A percentile compares a stretch with the other conserved stretches of the same genome.
Conservation (phyloP, 1,139 yeast genomes). For the Protomyces inouyei region DNA sequence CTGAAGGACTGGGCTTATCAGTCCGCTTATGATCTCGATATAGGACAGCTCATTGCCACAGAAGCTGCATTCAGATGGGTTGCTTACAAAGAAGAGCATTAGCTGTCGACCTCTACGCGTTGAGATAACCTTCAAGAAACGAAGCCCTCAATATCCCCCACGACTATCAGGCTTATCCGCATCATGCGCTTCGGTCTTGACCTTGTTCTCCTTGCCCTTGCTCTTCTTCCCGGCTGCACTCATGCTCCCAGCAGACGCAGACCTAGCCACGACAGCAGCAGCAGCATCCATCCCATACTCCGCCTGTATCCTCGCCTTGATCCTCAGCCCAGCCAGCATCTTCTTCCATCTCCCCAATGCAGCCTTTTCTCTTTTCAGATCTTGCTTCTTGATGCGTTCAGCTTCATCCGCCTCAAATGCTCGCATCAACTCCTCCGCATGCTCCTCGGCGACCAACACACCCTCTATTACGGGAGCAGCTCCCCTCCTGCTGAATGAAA, state of each 20-base stretch:
- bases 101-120: too few relatives aligned
- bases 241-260: background rate
- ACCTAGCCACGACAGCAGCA: background rate
- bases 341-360: constrained; percentile 71
- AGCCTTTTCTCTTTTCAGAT: constrained; percentile 47
- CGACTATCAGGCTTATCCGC: background rate
- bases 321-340: constrained; percentile 64
- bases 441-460: constrained; percentile 62
- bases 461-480: constrained; percentile 74
- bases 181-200: background rate
- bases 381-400: constrained; percentile 48
- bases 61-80: too few relatives aligned
- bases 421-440: constrained; percentile 59
- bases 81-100: too few relatives aligned
- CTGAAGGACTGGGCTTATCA: too few relatives aligned
- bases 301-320: constrained; percentile 50
- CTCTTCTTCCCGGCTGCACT: background rate
- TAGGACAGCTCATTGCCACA: too few relatives aligned
- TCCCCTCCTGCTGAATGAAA: constrained; percentile 53
- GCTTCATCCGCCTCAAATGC: constrained; percentile 56
- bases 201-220: background rate
- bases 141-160: background rate
- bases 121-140: too few relatives aligned
- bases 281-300: constrained; percentile 25
- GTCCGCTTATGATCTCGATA: too few relatives aligned